phyloP scores from a whole-genome alignment of 306 rosid genomes.

The Aeschynomene evenia region DNA sequence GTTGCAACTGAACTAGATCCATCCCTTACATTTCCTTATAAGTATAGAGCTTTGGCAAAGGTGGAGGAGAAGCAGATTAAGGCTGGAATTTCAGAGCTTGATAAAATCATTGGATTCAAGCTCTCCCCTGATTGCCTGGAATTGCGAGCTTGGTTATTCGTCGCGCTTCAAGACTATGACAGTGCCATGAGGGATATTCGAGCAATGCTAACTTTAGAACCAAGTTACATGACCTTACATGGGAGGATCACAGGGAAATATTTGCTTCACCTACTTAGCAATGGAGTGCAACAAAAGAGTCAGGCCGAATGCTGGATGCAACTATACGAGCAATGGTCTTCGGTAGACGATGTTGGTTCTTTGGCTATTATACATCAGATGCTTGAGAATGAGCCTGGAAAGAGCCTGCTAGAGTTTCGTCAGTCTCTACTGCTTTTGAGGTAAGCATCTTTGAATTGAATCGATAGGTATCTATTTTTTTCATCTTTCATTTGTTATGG shows the following conservation, averaged over 20 bases:
- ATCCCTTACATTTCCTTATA: slow-evolving; percentile 61
- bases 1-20: slow-evolving; percentile 71
- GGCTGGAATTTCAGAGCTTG: slow-evolving; percentile 59
- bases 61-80: slow-evolving; percentile 59
- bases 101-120: slow-evolving; percentile 62
- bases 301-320: slow-evolving; percentile 84
- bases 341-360: slow-evolving; percentile 73
- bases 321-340: slow-evolving; percentile 69
- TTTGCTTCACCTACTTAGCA: slow-evolving; percentile 53
- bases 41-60: slow-evolving; percentile 52
- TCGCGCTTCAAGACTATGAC: slow-evolving; percentile 53
- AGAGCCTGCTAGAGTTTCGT: slow-evolving; percentile 60
- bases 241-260: slow-evolving; percentile 50
- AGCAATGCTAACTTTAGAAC: slow-evolving; percentile 66
- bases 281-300: slow-evolving; percentile 39
- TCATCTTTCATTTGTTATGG: slow-evolving; percentile 21
- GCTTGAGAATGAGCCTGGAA: slow-evolving; percentile 61
- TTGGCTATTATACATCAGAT: slow-evolving; percentile 74
- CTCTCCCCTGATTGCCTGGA: slow-evolving; percentile 67
- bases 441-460: slow-evolving; percentile 35
- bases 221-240: slow-evolving; percentile 52
- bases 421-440: slow-evolving; percentile 73
- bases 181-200: slow-evolving; percentile 63
- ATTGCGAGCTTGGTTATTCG: slow-evolving; percentile 63
- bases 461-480: not conserved